Evolutionary conservation across 805 yeast species (phyloP).

Genomic region (Candida coquimbonensis): DNA sequence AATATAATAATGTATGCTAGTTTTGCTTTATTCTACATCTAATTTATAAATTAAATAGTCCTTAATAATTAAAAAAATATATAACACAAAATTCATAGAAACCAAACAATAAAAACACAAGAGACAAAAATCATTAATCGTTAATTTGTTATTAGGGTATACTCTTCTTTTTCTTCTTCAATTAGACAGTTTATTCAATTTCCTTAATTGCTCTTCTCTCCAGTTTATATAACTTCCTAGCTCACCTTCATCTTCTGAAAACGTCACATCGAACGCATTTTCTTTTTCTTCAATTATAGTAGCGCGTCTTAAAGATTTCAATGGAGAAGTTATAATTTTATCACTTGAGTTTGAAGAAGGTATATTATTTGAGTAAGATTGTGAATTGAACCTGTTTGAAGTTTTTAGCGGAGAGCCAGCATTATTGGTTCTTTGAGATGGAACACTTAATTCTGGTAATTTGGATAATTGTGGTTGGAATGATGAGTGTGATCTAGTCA

Average conservation of each 20-base stretch:
- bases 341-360: constrained; percentile 1
- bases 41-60: neutral
- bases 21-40: neutral
- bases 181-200: constrained; percentile 11
- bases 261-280: constrained; percentile 11
- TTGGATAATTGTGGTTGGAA: constrained; percentile 19
- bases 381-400: constrained; percentile 9
- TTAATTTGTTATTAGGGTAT: neutral
- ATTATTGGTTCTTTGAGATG: constrained; percentile 5
- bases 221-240: constrained; percentile 16
- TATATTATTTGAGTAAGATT: neutral
- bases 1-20: too few species aligned
- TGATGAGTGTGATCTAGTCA: constrained; percentile 16
- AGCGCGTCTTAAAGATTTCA: constrained; percentile 16
- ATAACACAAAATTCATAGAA: too few species aligned
- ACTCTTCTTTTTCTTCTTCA: neutral
- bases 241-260: constrained; percentile 13
- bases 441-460: constrained; percentile 12
- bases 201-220: constrained; percentile 23
- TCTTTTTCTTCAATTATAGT: constrained; percentile 8
- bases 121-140: neutral
- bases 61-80: neutral
- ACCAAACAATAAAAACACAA: neutral
- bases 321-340: constrained; percentile 21
- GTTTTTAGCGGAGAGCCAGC: constrained; percentile 14